Conservation (phyloP, 768 basidiomycete species). For the Suillus fuscotomentosus region DNA sequence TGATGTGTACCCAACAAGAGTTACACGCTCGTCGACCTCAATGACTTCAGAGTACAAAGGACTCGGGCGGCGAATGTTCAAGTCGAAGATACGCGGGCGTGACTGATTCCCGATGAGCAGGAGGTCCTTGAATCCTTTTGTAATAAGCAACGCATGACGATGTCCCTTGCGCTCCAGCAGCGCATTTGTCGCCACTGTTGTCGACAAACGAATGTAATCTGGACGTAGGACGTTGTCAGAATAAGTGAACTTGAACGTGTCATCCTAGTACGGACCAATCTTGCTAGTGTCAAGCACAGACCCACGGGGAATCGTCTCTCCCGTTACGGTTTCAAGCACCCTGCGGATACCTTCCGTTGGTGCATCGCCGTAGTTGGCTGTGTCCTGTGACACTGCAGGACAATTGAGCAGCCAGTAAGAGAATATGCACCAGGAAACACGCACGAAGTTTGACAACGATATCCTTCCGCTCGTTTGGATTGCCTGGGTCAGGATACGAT, state of each 20-base stretch:
- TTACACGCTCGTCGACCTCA: slow-evolving; percentile 87
- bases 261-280: slow-evolving; percentile 51
- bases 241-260: not conserved
- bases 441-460: slow-evolving; percentile 86
- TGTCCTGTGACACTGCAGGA: slow-evolving; percentile 80
- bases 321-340: slow-evolving; percentile 75
- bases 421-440: slow-evolving; percentile 20
- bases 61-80: slow-evolving; percentile 77
- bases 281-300: slow-evolving; percentile 69
- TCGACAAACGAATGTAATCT: slow-evolving; percentile 92
- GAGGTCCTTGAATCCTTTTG: slow-evolving; percentile 88
- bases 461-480: slow-evolving; percentile 61
- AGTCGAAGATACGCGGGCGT: slow-evolving; percentile 91
- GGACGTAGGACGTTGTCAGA: not conserved
- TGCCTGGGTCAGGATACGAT: slow-evolving; percentile 72
- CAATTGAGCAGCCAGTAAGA: not conserved
- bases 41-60: slow-evolving; percentile 72
- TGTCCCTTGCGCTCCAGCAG: slow-evolving; percentile 93
- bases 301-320: slow-evolving; percentile 65
- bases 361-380: slow-evolving; percentile 84
- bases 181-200: slow-evolving; percentile 96
- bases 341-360: slow-evolving; percentile 93
- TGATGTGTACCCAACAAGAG: slow-evolving; percentile 88
- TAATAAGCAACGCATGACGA: slow-evolving; percentile 87
- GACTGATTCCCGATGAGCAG: slow-evolving; percentile 94